Evolutionary conservation across 2,329 filamentous ascomycete genomes (phyloP).

Genomic region (Aspergillus felis): DNA sequence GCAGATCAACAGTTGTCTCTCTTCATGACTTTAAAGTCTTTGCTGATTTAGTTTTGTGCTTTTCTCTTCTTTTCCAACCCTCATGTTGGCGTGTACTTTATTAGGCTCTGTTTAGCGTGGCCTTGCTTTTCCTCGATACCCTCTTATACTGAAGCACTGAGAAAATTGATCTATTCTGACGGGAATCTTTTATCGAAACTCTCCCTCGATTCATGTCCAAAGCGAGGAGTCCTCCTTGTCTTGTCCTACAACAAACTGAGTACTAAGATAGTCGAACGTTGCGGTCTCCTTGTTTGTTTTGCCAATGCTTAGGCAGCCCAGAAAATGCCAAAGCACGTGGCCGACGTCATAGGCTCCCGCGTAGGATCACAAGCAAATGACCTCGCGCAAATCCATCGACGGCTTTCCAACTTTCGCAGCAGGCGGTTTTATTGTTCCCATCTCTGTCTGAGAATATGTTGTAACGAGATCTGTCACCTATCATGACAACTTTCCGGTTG

Average conservation of each 20-base stretch:
- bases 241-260: neutral
- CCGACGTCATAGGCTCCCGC: slow-evolving; percentile 32
- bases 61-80: neutral
- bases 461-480: neutral
- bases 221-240: neutral
- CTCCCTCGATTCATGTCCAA: neutral
- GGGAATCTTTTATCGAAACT: neutral
- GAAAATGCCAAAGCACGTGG: slow-evolving; percentile 24
- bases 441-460: neutral
- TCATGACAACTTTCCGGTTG: neutral
- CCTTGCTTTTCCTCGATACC: neutral
- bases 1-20: neutral
- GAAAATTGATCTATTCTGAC: neutral
- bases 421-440: neutral
- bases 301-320: neutral
- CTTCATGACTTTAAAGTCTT: neutral
- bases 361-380: slow-evolving; percentile 8
- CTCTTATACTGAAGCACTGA: neutral
- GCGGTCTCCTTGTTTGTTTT: slow-evolving; percentile 3
- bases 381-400: neutral
- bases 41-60: neutral
- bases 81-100: neutral
- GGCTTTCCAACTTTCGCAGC: neutral
- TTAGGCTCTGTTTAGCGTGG: neutral
- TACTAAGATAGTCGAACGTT: neutral